Percentiles rank a stretch among this genome's conserved stretches.
Evolutionary conservation across 495 filamentous ascomycete species (phyloP).

Genomic region (Penicillium silybi): DNA sequence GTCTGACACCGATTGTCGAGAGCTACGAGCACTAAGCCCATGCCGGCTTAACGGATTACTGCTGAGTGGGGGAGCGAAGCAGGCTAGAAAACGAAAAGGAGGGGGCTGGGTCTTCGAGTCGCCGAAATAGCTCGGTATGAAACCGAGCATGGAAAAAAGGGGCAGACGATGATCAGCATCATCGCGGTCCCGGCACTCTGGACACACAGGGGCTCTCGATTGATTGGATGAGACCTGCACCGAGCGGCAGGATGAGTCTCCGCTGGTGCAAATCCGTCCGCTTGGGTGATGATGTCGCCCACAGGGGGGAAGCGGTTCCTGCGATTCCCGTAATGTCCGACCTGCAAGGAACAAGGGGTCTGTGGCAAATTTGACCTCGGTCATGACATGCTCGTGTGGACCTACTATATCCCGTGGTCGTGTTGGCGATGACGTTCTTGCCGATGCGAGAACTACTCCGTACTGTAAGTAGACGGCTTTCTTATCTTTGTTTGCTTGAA

Average conservation of each 20-base stretch:
- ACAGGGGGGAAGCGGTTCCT: conserved; percentile 16
- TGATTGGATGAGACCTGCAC: conserved; percentile 15
- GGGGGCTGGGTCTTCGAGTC: neutral
- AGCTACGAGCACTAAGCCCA: conserved; percentile 4
- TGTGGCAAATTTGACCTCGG: conserved; percentile 10
- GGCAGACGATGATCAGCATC: neutral
- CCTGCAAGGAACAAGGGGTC: conserved; percentile 24
- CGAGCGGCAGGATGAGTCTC: conserved; percentile 21
- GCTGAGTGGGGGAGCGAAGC: neutral
- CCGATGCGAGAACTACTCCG: neutral
- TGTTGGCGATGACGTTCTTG: neutral
- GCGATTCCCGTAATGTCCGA: conserved; percentile 10
- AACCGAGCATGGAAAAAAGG: neutral
- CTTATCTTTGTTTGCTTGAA: neutral
- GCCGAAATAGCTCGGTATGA: neutral
- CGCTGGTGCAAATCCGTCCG: conserved; percentile 13
- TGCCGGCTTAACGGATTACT: neutral
- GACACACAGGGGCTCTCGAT: conserved; percentile 1
- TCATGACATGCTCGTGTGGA: neutral
- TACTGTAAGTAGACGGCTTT: neutral
- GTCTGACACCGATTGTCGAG: conserved; percentile 13
- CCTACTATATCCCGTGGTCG: neutral
- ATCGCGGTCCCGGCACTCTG: neutral
- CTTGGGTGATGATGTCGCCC: conserved; percentile 18
- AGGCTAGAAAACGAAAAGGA: neutral